Evolutionary conservation across 2,329 filamentous ascomycete species (phyloP).

Genomic region (Aschersonia sp.): DNA sequence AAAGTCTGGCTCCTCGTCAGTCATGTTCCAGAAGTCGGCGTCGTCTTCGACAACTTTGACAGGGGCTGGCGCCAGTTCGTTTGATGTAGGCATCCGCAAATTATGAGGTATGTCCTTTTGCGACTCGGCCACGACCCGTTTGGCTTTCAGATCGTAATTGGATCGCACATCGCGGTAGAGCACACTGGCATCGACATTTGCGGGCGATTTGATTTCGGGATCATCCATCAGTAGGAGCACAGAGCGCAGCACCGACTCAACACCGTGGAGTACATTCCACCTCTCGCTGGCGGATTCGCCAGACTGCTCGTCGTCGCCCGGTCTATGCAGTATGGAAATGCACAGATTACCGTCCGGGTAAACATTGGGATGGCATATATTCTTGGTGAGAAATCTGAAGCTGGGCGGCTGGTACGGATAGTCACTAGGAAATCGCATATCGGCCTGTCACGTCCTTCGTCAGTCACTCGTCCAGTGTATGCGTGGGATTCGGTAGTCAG

Average conservation of each 20-base stretch:
- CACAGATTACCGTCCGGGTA: conserved; percentile 83
- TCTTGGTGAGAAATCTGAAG: conserved; percentile 64
- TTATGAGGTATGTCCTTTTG: conserved; percentile 67
- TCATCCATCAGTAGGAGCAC: conserved; percentile 86
- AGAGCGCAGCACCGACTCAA: conserved; percentile 87
- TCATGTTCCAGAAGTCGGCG: conserved; percentile 70
- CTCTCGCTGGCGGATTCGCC: conserved; percentile 82
- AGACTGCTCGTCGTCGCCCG: conserved; percentile 84
- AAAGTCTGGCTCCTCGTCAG: conserved; percentile 64
- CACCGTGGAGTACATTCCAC: conserved; percentile 87
- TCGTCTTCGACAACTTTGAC: conserved; percentile 51
- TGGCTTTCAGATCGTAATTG: conserved; percentile 56
- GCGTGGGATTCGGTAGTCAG: conserved; percentile 5
- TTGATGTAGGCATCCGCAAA: conserved; percentile 68
- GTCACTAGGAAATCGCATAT: conserved; percentile 75
- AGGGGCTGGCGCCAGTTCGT: conserved; percentile 45
- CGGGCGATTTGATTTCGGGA: conserved; percentile 82
- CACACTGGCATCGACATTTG: conserved; percentile 86
- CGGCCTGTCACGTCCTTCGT: conserved; percentile 34
- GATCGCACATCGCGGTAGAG: conserved; percentile 62
- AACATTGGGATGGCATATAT: conserved; percentile 86
- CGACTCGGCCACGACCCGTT: conserved; percentile 55
- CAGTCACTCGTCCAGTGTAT: not conserved
- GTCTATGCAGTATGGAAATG: conserved; percentile 89
- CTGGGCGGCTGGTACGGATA: conserved; percentile 84